These are phyloP conservation scores for Scolecobasidium constrictum DNA, from an alignment of 2,329 filamentous ascomycete species.

Conservation along the genomic window DNA sequence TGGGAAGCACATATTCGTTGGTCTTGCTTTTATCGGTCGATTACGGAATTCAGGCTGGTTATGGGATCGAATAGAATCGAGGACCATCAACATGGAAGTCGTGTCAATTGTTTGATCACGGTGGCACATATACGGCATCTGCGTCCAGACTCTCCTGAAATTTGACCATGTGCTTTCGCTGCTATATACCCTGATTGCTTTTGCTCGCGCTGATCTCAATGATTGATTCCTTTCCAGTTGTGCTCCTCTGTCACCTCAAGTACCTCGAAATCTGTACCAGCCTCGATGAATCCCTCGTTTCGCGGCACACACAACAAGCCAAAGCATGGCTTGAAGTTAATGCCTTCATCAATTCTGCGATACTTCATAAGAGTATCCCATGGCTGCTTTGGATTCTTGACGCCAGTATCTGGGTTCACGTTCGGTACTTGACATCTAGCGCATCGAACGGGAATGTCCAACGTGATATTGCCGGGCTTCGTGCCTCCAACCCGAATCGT, in stretches of 20 bases:
- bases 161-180: too few relatives aligned
- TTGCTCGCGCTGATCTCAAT: too few relatives aligned
- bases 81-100: too few relatives aligned
- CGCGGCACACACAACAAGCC: slow-evolving; percentile 54
- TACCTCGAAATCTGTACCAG: slow-evolving; percentile 50
- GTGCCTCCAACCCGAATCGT: slow-evolving; percentile 23
- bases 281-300: slow-evolving; percentile 41
- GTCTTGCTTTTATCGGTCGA: too few relatives aligned
- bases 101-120: too few relatives aligned
- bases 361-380: slow-evolving; percentile 54
- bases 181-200: too few relatives aligned
- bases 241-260: slow-evolving; percentile 47
- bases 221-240: slow-evolving; percentile 1
- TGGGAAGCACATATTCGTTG: too few relatives aligned
- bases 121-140: too few relatives aligned
- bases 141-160: too few relatives aligned
- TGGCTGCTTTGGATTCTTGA: slow-evolving; percentile 47
- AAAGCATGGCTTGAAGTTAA: slow-evolving; percentile 55
- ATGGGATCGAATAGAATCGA: too few relatives aligned
- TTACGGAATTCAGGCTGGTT: too few relatives aligned
- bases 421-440: slow-evolving; percentile 52
- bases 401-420: slow-evolving; percentile 51
- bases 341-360: slow-evolving; percentile 46
- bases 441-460: slow-evolving; percentile 50
- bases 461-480: slow-evolving; percentile 22